Evolutionary conservation across 164 flowering plant genomes (phyloP).

Genomic region (Brasenia schreberi): DNA sequence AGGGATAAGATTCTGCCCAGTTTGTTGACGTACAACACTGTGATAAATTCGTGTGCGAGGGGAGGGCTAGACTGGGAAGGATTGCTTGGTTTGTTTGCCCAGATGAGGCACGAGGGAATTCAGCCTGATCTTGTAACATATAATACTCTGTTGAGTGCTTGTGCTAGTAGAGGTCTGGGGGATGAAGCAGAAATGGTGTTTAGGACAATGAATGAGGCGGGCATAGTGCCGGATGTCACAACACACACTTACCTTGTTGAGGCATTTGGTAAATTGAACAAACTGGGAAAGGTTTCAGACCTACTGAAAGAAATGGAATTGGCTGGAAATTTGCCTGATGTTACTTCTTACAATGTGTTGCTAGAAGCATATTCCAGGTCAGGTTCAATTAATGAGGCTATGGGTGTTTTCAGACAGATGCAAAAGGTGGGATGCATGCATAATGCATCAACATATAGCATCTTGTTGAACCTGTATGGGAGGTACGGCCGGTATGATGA

Average conservation of each 20-base stretch:
- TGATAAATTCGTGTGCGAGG: constrained; percentile 71
- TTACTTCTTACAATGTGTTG: constrained; percentile 68
- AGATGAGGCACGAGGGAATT: constrained; percentile 86
- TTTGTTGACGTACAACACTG: constrained; percentile 77
- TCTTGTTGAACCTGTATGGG: constrained; percentile 78
- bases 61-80: constrained; percentile 97
- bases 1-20: constrained; percentile 51
- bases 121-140: constrained; percentile 87
- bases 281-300: constrained; percentile 59
- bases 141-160: constrained; percentile 75
- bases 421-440: constrained; percentile 70
- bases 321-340: constrained; percentile 63
- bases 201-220: constrained; percentile 87
- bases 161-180: constrained; percentile 56
- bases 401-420: constrained; percentile 86
- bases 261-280: constrained; percentile 57
- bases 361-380: constrained; percentile 59
- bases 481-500: constrained; percentile 71
- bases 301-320: constrained; percentile 72
- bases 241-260: constrained; percentile 73
- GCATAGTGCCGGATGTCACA: constrained; percentile 68
- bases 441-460: constrained; percentile 75
- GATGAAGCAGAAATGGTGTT: constrained; percentile 96
- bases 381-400: constrained; percentile 63
- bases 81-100: constrained; percentile 79